phyloP scores from a whole-genome alignment of 345 rosid genomes.

The Eucalyptus pumila region DNA sequence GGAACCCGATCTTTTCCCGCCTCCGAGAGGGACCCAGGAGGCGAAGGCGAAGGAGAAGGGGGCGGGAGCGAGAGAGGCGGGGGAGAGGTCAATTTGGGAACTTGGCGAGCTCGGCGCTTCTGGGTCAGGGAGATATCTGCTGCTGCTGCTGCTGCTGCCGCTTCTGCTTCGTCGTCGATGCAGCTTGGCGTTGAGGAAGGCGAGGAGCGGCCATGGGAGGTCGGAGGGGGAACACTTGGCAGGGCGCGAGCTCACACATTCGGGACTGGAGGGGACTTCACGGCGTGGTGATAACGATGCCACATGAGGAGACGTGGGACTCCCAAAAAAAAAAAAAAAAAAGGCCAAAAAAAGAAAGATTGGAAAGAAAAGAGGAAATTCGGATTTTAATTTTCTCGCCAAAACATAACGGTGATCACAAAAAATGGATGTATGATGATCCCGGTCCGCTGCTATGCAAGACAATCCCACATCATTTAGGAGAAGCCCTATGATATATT shows the following conservation, averaged over 20 bases:
- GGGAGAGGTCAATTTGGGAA: neutral
- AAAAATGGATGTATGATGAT: too few relatives aligned
- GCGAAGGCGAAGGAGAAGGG: neutral
- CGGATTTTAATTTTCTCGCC: neutral
- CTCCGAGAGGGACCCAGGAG: neutral
- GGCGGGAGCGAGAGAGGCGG: neutral
- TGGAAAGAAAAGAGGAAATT: neutral
- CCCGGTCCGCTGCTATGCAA: rapidly evolving
- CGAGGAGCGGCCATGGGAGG: neutral
- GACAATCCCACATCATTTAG: too few relatives aligned
- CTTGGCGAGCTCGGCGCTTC: neutral
- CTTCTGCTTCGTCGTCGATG: neutral
- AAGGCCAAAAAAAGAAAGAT: too few relatives aligned
- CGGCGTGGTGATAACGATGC: neutral
- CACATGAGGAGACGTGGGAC: neutral
- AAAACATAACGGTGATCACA: neutral
- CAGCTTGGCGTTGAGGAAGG: neutral
- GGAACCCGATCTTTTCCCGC: neutral
- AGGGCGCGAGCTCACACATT: neutral
- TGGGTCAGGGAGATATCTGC: neutral
- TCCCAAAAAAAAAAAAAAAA: neutral
- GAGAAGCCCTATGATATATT: too few relatives aligned
- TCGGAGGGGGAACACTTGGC: neutral
- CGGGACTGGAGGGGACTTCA: neutral
- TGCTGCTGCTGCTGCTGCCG: neutral